Percentiles rank a stretch among this genome's conserved stretches.
These are phyloP conservation scores for Pestalotiopsis sp. DNA, from an alignment of 2,329 filamentous ascomycete genomes.

Conservation along the genomic window DNA sequence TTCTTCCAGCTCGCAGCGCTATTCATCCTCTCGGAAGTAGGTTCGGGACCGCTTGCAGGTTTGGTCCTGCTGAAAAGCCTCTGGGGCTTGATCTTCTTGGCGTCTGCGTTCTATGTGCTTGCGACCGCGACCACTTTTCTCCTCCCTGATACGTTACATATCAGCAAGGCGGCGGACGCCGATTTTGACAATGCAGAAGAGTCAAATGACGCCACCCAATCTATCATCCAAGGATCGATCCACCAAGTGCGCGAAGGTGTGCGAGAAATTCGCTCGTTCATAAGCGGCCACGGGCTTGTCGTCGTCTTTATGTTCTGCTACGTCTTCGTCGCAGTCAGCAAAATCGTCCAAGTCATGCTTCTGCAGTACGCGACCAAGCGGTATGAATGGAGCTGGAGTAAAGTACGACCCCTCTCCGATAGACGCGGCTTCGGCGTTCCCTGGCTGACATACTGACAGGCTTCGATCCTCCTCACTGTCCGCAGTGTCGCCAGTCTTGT, in stretches of 20 bases:
- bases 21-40: slow-evolving; percentile 38
- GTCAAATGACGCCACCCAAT: not conserved
- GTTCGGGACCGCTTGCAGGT: slow-evolving; percentile 42
- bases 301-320: slow-evolving; percentile 40
- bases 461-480: slow-evolving; percentile 42
- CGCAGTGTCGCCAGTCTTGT: slow-evolving; percentile 38
- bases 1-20: slow-evolving; percentile 42
- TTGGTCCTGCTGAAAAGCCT: slow-evolving; percentile 38
- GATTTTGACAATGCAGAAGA: not conserved
- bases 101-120: slow-evolving; percentile 30
- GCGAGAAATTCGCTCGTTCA: slow-evolving; percentile 39
- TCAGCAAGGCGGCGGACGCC: slow-evolving; percentile 21
- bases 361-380: slow-evolving; percentile 56
- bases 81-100: slow-evolving; percentile 42
- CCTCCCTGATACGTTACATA: slow-evolving; percentile 44
- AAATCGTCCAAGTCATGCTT: slow-evolving; percentile 38
- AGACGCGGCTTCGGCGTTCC: no score
- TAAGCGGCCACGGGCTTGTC: slow-evolving; percentile 39
- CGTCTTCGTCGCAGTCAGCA: slow-evolving; percentile 31
- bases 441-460: slow-evolving; percentile 31
- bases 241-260: slow-evolving; percentile 22
- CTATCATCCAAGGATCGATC: not conserved
- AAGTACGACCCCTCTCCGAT: no score
- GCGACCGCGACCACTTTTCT: slow-evolving; percentile 30
- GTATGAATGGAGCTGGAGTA: slow-evolving; percentile 50